Evolutionary conservation across 164 flowering plant genomes (phyloP).

Genomic region (Annona squamosa): DNA sequence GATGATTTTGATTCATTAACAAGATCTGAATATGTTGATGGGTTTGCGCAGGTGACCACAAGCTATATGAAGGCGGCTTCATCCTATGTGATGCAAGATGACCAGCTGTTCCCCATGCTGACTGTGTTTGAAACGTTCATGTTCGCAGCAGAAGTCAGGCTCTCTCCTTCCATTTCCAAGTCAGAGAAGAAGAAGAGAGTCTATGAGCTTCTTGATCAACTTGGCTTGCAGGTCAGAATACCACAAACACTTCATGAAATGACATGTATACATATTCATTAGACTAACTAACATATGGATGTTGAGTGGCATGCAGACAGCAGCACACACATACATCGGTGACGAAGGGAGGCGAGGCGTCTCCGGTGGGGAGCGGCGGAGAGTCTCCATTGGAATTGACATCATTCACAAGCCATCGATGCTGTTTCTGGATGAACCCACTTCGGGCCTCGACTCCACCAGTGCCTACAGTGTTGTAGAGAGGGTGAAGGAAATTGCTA

Average conservation of each 20-base stretch:
- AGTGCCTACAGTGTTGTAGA: conserved; percentile 78
- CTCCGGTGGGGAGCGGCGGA: conserved; percentile 71
- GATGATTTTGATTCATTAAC: neutral
- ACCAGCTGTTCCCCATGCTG: conserved; percentile 75
- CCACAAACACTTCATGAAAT: neutral
- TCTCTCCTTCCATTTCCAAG: conserved; percentile 60
- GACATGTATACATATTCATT: neutral
- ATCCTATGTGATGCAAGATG: conserved; percentile 87
- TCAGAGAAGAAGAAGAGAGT: conserved; percentile 62
- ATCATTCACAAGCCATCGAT: conserved; percentile 75
- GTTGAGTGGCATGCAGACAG: conserved; percentile 22
- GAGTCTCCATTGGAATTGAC: conserved; percentile 80
- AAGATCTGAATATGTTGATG: neutral
- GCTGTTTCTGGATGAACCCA: conserved; percentile 77
- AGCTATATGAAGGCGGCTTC: conserved; percentile 79
- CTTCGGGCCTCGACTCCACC: conserved; percentile 75
- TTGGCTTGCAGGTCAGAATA: conserved; percentile 52
- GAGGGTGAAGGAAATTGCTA: conserved; percentile 66
- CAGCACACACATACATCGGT: conserved; percentile 62
- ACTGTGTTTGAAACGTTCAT: conserved; percentile 74
- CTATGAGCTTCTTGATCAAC: conserved; percentile 55
- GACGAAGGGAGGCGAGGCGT: conserved; percentile 74
- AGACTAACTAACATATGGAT: neutral
- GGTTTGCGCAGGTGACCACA: conserved; percentile 44
- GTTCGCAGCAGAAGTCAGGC: conserved; percentile 83